phyloP scores from a whole-genome alignment of 768 basidiomycete genomes.

The Gautieria morchelliformis region DNA sequence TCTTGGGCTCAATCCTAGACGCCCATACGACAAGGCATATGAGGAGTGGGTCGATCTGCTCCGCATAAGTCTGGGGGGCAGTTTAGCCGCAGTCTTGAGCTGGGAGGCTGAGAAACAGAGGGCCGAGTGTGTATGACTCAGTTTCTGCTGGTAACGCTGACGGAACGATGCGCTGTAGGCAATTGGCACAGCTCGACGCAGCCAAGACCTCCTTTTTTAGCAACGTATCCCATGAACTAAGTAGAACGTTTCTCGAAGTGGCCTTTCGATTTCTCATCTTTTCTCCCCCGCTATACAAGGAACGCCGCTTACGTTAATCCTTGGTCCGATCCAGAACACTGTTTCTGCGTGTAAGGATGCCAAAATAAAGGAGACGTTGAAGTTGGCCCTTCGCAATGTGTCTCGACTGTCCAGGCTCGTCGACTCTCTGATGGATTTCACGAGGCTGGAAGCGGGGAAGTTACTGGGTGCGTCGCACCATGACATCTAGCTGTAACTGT shows the following conservation, averaged over 20 bases:
- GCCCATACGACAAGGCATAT: slow-evolving; percentile 16
- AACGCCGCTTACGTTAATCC: slow-evolving; percentile 20
- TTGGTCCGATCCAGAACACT: slow-evolving; percentile 17
- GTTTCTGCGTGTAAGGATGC: slow-evolving; percentile 9
- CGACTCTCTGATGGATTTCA: slow-evolving; percentile 31
- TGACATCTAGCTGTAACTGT: neutral
- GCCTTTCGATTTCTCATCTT: neutral
- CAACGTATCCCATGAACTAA: slow-evolving; percentile 19
- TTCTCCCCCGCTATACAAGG: slow-evolving; percentile 3
- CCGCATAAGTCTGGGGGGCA: slow-evolving; percentile 10
- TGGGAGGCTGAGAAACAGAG: slow-evolving; percentile 18
- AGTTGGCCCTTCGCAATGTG: slow-evolving; percentile 21
- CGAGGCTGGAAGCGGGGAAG: slow-evolving; percentile 24
- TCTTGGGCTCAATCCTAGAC: slow-evolving; percentile 18
- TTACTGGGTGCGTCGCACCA: slow-evolving; percentile 7
- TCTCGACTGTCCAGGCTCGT: slow-evolving; percentile 25
- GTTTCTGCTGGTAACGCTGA: neutral
- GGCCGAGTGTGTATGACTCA: slow-evolving; percentile 12
- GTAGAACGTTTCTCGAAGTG: neutral
- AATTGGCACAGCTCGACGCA: slow-evolving; percentile 17
- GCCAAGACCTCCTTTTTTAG: slow-evolving; percentile 21
- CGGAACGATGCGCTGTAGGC: slow-evolving; percentile 7
- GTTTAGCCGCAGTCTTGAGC: slow-evolving; percentile 14
- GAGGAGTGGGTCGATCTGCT: slow-evolving; percentile 16
- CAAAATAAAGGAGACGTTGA: slow-evolving; percentile 14